These are phyloP conservation scores for Pinus taeda DNA, from an alignment of 75 land plant genomes.

Conservation along the genomic window DNA sequence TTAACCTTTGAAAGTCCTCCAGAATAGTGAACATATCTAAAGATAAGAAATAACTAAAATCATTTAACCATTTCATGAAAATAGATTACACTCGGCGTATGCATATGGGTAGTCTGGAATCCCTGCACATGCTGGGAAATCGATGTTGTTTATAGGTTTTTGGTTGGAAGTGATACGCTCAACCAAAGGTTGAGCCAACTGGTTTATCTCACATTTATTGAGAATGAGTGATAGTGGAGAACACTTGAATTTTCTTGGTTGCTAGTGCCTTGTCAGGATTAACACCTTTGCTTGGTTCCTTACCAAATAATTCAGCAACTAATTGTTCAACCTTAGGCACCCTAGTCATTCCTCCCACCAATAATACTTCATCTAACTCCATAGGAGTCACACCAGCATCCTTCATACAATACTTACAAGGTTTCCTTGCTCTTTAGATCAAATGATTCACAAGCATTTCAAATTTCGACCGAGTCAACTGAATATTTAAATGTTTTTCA, in stretches of 20 bases:
- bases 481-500: constrained; percentile 70
- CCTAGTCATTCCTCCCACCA: constrained; percentile 79
- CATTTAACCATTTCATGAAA: too few relatives aligned
- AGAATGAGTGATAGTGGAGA: not conserved
- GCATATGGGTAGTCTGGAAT: too few relatives aligned
- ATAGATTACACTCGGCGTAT: too few relatives aligned
- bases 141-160: too few relatives aligned
- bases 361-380: constrained; percentile 68
- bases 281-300: constrained; percentile 74
- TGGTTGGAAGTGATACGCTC: too few relatives aligned
- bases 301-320: constrained; percentile 60
- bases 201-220: too few relatives aligned
- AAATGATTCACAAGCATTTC: constrained; percentile 58
- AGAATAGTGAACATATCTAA: too few relatives aligned
- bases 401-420: constrained; percentile 71
- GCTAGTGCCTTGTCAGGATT: constrained; percentile 80
- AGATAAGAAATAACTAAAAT: too few relatives aligned
- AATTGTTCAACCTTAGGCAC: constrained; percentile 69
- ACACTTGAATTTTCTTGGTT: constrained; percentile 67
- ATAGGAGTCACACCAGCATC: constrained; percentile 59
- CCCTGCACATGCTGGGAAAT: too few relatives aligned
- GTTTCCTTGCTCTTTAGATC: constrained; percentile 63
- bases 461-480: constrained; percentile 61
- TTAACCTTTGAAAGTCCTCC: too few relatives aligned
- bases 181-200: too few relatives aligned